A percentile compares a stretch with the other conserved stretches of the same genome.
Conservation (phyloP, 805 yeast species). For the Candida succiphila region DNA sequence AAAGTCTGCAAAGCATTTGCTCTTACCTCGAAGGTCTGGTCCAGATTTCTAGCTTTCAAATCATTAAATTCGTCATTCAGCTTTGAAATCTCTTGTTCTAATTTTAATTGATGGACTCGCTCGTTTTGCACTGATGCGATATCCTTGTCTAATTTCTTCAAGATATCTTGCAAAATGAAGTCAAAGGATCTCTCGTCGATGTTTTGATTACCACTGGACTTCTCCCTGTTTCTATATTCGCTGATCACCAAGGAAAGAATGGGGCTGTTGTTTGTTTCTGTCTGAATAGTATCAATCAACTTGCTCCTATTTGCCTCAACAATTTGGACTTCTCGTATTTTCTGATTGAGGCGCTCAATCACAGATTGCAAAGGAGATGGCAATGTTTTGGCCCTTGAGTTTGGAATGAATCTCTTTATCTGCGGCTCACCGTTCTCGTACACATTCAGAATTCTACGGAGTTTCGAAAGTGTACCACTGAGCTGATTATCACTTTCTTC, state of each 20-base stretch:
- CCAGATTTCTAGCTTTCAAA: slow-evolving; percentile 10
- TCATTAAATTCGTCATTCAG: slow-evolving; percentile 20
- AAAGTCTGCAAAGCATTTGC: slow-evolving; percentile 40
- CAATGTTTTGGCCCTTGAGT: slow-evolving; percentile 17
- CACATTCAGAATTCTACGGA: slow-evolving; percentile 35
- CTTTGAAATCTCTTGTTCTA: slow-evolving; percentile 21
- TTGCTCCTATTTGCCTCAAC: slow-evolving; percentile 26
- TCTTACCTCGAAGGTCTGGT: slow-evolving; percentile 23
- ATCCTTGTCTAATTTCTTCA: slow-evolving; percentile 38
- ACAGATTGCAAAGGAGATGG: neutral
- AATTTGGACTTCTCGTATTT: slow-evolving; percentile 22
- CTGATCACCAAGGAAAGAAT: slow-evolving; percentile 42
- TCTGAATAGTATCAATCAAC: slow-evolving; percentile 29
- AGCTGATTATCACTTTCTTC: slow-evolving; percentile 50
- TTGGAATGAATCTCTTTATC: slow-evolving; percentile 29
- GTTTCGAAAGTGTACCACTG: slow-evolving; percentile 31
- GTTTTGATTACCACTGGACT: slow-evolving; percentile 7
- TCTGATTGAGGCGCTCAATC: slow-evolving; percentile 17
- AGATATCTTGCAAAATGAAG: slow-evolving; percentile 29
- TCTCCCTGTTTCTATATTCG: slow-evolving; percentile 28
- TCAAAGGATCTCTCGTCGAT: slow-evolving; percentile 24
- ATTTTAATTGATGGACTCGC: slow-evolving; percentile 17
- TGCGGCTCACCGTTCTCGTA: slow-evolving; percentile 25
- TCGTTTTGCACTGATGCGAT: slow-evolving; percentile 33
- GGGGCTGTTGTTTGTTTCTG: slow-evolving; percentile 33